A percentile compares a stretch with the other conserved stretches of the same genome.
These are phyloP conservation scores for Aspergillus glaucus DNA, from an alignment of 2,329 filamentous ascomycete species.

Conservation along the genomic window DNA sequence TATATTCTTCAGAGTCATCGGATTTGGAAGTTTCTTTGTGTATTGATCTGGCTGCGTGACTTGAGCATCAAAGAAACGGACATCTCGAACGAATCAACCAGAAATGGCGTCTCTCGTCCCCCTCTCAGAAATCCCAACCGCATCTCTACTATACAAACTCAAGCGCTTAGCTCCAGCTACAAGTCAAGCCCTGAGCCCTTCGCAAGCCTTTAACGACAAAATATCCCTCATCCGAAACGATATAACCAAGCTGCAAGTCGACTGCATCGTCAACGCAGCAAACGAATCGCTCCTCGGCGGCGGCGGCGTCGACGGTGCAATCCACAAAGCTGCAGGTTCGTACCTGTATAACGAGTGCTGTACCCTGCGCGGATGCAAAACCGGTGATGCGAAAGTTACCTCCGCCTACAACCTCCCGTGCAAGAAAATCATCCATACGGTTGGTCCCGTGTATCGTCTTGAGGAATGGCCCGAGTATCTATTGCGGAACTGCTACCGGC, in stretches of 20 bases:
- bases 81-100: neutral
- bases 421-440: conserved; percentile 78
- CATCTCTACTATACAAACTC: conserved; percentile 59
- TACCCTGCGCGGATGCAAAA: conserved; percentile 65
- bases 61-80: neutral
- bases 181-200: conserved; percentile 31
- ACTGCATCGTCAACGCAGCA: conserved; percentile 89
- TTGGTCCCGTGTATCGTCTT: conserved; percentile 69
- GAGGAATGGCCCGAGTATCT: conserved; percentile 34
- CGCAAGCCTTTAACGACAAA: conserved; percentile 43
- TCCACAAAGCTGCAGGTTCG: conserved; percentile 74
- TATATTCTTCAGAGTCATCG: neutral
- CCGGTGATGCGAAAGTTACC: conserved; percentile 79
- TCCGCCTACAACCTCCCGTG: conserved; percentile 68
- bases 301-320: conserved; percentile 84
- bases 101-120: neutral
- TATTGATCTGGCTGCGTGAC: neutral
- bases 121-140: conserved; percentile 34
- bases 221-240: conserved; percentile 67
- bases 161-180: conserved; percentile 41
- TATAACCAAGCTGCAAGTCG: conserved; percentile 71
- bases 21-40: neutral
- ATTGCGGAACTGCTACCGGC: conserved; percentile 61
- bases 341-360: conserved; percentile 64
- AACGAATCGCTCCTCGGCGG: conserved; percentile 74